Conservation (phyloP, 306 rosid genomes). For the Ammopiptanthus mongolicus region DNA sequence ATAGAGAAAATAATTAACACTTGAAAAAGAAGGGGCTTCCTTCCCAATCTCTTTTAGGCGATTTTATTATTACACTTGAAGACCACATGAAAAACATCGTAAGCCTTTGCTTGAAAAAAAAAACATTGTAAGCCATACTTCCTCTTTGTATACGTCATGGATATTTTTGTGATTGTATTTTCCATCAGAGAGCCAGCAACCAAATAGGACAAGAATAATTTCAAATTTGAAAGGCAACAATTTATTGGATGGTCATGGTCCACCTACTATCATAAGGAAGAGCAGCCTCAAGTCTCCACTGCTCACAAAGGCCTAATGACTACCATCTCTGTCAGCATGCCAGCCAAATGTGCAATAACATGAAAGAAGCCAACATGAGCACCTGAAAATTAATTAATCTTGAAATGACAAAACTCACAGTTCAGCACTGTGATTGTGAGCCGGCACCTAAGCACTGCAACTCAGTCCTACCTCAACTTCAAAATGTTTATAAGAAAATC, state of each 20-base stretch:
- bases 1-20: no score
- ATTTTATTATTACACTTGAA: no score
- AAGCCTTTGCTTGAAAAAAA: no score
- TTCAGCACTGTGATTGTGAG: conserved; percentile 4
- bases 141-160: no score
- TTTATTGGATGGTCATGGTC: not conserved
- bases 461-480: conserved; percentile 7
- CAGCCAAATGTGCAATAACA: conserved; percentile 13
- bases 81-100: no score
- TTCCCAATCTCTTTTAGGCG: no score
- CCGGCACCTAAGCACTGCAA: conserved; percentile 9
- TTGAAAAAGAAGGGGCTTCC: no score
- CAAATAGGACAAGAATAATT: not conserved
- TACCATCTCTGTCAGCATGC: not conserved
- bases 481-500: not conserved
- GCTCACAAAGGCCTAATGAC: no score
- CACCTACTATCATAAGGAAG: not conserved
- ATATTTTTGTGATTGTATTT: no score
- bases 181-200: not conserved
- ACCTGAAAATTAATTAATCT: not conserved
- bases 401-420: conserved; percentile 21
- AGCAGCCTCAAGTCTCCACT: not conserved
- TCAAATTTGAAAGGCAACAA: not conserved
- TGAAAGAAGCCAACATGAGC: conserved; percentile 6
- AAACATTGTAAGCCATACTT: no score